phyloP scores from a whole-genome alignment of 768 basidiomycete genomes.

The Cubamyces lactineus region DNA sequence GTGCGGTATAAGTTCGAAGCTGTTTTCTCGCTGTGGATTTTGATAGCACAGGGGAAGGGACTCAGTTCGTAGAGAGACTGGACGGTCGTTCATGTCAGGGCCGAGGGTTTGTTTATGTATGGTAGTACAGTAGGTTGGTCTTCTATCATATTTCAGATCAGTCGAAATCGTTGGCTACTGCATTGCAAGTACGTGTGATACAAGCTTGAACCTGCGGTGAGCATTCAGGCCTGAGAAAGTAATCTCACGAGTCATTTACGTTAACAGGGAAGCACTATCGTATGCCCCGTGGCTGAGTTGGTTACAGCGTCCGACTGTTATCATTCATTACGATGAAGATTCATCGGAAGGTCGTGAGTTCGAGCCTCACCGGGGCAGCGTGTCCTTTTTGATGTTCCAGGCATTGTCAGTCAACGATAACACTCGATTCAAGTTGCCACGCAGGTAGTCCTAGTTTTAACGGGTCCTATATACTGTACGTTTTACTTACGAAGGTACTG shows the following conservation, averaged over 20 bases:
- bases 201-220: background rate
- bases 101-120: background rate
- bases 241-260: too few species aligned
- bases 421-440: too few species aligned
- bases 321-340: constrained; percentile 23
- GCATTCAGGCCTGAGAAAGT: too few species aligned
- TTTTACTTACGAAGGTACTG: too few species aligned
- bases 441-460: too few species aligned
- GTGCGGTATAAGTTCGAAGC: background rate
- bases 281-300: constrained; percentile 77
- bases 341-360: constrained; percentile 75
- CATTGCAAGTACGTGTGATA: background rate
- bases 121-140: background rate
- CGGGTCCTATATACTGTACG: too few species aligned
- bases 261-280: background rate
- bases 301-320: constrained; percentile 82
- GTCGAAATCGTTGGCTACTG: background rate
- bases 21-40: background rate
- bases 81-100: too few species aligned
- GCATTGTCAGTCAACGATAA: too few species aligned
- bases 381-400: background rate
- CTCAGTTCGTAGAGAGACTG: too few species aligned
- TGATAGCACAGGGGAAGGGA: too few species aligned
- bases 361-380: constrained; percentile 58
- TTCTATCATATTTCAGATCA: background rate